Evolutionary conservation across 306 rosid genomes (phyloP).

Genomic region (Castanopsis chinensis): DNA sequence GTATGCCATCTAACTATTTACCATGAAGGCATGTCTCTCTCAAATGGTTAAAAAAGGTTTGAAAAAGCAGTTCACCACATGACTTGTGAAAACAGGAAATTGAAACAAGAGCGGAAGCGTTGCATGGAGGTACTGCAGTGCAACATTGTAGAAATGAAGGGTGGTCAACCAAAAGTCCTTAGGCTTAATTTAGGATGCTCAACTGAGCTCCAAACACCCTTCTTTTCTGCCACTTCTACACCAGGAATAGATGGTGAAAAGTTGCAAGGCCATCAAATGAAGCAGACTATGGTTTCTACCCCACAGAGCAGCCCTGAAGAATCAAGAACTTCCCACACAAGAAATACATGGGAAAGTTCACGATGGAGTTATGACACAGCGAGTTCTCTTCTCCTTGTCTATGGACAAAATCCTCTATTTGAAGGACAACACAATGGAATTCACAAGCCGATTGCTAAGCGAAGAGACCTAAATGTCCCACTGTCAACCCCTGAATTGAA

Average conservation of each 20-base stretch:
- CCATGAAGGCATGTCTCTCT: background rate
- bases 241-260: conserved; percentile 47
- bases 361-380: conserved; percentile 55
- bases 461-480: conserved; percentile 38
- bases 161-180: conserved; percentile 74
- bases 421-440: conserved; percentile 42
- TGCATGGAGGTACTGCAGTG: conserved; percentile 86
- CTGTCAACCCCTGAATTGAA: conserved; percentile 41
- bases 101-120: conserved; percentile 84
- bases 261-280: conserved; percentile 55
- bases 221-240: conserved; percentile 74
- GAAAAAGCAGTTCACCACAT: background rate
- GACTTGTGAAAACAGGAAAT: conserved; percentile 51
- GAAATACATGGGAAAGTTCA: conserved; percentile 53
- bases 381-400: conserved; percentile 65
- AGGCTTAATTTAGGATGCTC: conserved; percentile 75
- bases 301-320: conserved; percentile 89
- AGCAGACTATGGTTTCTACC: conserved; percentile 50
- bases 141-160: conserved; percentile 83
- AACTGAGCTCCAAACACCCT: conserved; percentile 74
- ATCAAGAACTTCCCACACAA: conserved; percentile 53
- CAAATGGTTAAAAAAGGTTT: background rate
- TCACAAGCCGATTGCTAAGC: conserved; percentile 29
- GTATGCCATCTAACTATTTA: background rate
- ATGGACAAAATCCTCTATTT: conserved; percentile 78